These are phyloP conservation scores for Hericium rajendrae DNA, from an alignment of 768 basidiomycete genomes.

Conservation along the genomic window DNA sequence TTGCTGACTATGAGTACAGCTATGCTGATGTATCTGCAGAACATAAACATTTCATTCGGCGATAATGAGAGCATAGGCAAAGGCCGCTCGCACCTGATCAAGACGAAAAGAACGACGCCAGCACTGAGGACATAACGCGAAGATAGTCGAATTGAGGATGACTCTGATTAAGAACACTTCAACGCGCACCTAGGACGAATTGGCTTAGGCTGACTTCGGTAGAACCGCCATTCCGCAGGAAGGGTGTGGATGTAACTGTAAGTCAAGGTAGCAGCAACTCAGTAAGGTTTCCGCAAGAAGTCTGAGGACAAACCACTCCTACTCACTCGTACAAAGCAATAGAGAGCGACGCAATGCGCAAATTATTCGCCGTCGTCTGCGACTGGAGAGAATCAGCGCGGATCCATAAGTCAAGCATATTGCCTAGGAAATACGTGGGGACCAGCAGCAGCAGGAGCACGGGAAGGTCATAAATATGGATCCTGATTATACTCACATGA, in stretches of 20 bases:
- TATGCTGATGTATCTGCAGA: slow-evolving; percentile 34
- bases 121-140: background rate
- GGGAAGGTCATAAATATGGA: too few species aligned
- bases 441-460: too few species aligned
- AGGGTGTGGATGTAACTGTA: slow-evolving; percentile 12
- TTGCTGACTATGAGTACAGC: slow-evolving; percentile 40
- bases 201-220: background rate
- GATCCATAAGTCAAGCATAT: background rate
- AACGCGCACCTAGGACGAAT: slow-evolving; percentile 1
- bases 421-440: too few species aligned
- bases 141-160: too few species aligned
- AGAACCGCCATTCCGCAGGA: slow-evolving; percentile 9
- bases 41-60: background rate
- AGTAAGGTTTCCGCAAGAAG: background rate
- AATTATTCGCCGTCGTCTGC: background rate
- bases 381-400: background rate
- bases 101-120: slow-evolving; percentile 7
- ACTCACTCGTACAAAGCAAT: background rate
- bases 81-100: slow-evolving; percentile 6
- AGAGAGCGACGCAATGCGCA: background rate
- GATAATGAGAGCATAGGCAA: background rate
- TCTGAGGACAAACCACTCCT: background rate
- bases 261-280: background rate
- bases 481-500: too few species aligned
- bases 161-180: background rate